A percentile compares a stretch with the other conserved stretches of the same genome.
Conservation (phyloP, 257 asterid genomes). For the Anisodus tanguticus region DNA sequence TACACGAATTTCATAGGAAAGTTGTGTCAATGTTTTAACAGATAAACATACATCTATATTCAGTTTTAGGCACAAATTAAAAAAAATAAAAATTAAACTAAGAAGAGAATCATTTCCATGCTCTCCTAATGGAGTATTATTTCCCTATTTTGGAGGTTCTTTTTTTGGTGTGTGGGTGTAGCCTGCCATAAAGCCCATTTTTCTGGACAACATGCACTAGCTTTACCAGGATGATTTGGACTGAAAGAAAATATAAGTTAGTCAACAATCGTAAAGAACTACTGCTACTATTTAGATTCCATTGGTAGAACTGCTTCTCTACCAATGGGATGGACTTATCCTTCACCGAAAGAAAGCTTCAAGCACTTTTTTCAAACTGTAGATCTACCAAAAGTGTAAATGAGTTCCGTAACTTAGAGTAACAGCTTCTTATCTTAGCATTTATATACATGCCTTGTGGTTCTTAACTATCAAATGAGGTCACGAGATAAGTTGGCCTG, state of each 20-base stretch:
- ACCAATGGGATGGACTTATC: not conserved
- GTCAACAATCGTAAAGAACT: not conserved
- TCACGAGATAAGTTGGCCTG: not conserved
- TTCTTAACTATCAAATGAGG: not conserved
- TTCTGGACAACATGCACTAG: not conserved
- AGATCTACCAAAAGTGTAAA: not conserved
- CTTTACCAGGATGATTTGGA: not conserved
- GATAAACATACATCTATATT: not conserved
- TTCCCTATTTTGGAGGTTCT: not conserved
- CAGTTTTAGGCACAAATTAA: not conserved
- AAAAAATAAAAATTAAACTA: not conserved
- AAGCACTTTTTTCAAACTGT: not conserved
- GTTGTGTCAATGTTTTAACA: not conserved
- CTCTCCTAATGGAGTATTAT: not conserved
- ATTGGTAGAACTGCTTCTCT: conserved; percentile 8
- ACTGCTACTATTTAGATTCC: not conserved
- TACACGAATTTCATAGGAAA: not conserved
- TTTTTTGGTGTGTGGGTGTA: not conserved
- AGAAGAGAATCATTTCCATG: not conserved
- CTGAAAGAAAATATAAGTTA: not conserved
- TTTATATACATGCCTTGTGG: not conserved
- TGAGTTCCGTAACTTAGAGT: not conserved
- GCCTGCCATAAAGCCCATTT: not conserved
- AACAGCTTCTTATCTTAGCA: not conserved
- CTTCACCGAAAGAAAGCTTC: not conserved